phyloP scores from a whole-genome alignment of 1,284 basidiomycete genomes.

The Trichosporon sp. region DNA sequence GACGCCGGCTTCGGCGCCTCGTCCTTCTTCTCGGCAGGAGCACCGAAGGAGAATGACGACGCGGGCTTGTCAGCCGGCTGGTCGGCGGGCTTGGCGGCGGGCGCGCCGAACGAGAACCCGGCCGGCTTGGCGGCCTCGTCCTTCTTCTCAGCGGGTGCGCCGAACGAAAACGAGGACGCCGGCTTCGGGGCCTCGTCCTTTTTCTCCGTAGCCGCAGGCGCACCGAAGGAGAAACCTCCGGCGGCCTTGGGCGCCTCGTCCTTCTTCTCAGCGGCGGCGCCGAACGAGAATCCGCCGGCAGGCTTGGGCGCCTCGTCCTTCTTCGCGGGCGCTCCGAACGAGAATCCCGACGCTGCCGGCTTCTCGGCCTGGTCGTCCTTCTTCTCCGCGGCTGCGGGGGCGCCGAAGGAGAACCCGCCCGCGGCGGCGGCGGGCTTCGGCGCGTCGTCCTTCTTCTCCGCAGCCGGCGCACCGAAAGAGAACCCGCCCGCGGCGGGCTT shows the following conservation, averaged over 20 bases:
- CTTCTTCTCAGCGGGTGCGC: not conserved
- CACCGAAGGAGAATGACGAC: slow-evolving; percentile 4
- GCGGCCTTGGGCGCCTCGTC: not conserved
- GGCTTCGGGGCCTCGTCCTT: not conserved
- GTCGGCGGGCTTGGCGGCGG: not conserved
- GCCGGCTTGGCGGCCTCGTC: not conserved
- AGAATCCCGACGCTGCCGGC: slow-evolving; percentile 2
- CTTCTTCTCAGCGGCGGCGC: slow-evolving; percentile 4
- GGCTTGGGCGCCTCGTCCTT: not conserved
- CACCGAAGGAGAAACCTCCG: slow-evolving; percentile 11
- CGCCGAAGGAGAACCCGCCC: slow-evolving; percentile 12
- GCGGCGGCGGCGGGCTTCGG: not conserved
- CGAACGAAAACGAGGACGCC: slow-evolving; percentile 1
- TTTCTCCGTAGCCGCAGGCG: not conserved
- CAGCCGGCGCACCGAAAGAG: not conserved
- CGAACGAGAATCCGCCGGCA: slow-evolving; percentile 7
- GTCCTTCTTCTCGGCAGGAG: not conserved
- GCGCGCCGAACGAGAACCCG: slow-evolving; percentile 3
- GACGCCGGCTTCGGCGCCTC: not conserved
- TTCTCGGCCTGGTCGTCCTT: not conserved
- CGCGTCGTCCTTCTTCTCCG: not conserved
- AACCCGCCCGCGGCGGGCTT: slow-evolving; percentile 3
- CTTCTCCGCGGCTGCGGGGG: not conserved
- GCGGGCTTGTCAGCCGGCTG: not conserved
- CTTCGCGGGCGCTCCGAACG: not conserved